A percentile compares a stretch with the other conserved stretches of the same genome.
These are phyloP conservation scores for Cnidoscolus chayamansa DNA, from an alignment of 441 rosid species.

Conservation along the genomic window DNA sequence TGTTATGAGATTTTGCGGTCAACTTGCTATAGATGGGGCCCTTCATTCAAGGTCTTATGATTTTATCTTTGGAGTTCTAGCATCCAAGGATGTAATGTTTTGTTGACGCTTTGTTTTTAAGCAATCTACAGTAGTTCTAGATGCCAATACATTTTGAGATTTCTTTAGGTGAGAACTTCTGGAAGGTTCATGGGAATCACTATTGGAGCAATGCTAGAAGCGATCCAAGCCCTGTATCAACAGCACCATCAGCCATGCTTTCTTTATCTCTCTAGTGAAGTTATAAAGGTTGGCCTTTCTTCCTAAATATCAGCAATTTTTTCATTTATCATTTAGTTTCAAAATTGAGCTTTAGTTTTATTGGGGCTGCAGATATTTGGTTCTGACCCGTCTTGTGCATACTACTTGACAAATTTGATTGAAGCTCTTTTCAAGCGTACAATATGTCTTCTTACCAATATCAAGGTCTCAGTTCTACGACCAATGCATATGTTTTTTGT, in stretches of 20 bases:
- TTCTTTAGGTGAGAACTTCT: slow-evolving; percentile 84
- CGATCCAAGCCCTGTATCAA: slow-evolving; percentile 86
- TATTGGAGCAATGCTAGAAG: slow-evolving; percentile 91
- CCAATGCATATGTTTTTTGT: slow-evolving; percentile 14
- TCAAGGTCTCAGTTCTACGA: slow-evolving; percentile 48
- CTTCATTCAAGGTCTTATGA: no score
- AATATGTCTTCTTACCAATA: slow-evolving; percentile 76
- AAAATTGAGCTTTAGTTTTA: slow-evolving; percentile 19
- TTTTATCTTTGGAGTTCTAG: background rate
- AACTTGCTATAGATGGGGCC: background rate
- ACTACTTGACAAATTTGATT: slow-evolving; percentile 78
- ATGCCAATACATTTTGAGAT: slow-evolving; percentile 16
- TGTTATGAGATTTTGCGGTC: background rate
- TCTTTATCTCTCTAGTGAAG: slow-evolving; percentile 93
- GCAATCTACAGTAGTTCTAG: slow-evolving; percentile 14
- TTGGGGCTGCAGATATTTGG: slow-evolving; percentile 80
- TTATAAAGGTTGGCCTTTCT: slow-evolving; percentile 59
- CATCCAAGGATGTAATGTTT: background rate
- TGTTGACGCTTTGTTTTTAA: background rate
- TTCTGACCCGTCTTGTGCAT: slow-evolving; percentile 87
- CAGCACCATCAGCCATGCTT: slow-evolving; percentile 97
- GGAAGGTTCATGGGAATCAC: slow-evolving; percentile 92
- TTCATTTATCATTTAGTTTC: background rate
- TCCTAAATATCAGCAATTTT: slow-evolving; percentile 13
- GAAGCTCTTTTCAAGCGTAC: slow-evolving; percentile 87